Evolutionary conservation across 2,329 filamentous ascomycete species (phyloP).

Genomic region (Cryphonectria parasitica): DNA sequence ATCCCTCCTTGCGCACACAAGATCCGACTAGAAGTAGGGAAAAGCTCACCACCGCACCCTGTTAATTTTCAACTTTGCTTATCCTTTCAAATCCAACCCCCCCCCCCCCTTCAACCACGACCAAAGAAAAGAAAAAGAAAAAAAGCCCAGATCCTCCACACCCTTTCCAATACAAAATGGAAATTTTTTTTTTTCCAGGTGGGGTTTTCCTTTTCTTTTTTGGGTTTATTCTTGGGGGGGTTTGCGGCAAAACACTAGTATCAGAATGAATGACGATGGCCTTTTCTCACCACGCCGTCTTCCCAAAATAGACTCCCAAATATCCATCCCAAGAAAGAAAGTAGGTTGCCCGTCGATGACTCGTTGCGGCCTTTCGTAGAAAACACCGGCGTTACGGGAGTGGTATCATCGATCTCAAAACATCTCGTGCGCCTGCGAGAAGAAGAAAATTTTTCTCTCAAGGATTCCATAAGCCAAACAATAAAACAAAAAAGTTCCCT

Average conservation of each 20-base stretch:
- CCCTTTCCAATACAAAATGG: background rate
- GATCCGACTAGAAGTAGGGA: background rate
- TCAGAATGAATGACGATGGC: background rate
- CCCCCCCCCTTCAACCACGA: too few species aligned
- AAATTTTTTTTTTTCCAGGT: background rate
- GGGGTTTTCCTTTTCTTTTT: background rate
- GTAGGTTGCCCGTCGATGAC: conserved; percentile 12
- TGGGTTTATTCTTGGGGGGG: background rate
- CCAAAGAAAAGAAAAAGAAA: too few species aligned
- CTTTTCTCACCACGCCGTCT: background rate
- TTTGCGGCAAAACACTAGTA: background rate
- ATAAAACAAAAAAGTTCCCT: background rate
- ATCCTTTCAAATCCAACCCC: background rate
- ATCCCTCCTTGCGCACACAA: background rate
- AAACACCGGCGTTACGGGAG: background rate
- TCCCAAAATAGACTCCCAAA: conserved; percentile 7
- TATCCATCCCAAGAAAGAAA: conserved; percentile 1
- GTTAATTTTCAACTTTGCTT: background rate
- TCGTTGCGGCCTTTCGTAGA: conserved; percentile 1
- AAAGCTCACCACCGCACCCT: background rate
- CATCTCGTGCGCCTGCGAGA: background rate
- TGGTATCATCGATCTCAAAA: background rate
- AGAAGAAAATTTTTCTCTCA: background rate
- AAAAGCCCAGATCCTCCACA: background rate
- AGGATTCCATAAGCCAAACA: background rate